A percentile compares a stretch with the other conserved stretches of the same genome.
phyloP scores from a whole-genome alignment of 73 alveolate genomes.

The Paramecium biaurelia region DNA sequence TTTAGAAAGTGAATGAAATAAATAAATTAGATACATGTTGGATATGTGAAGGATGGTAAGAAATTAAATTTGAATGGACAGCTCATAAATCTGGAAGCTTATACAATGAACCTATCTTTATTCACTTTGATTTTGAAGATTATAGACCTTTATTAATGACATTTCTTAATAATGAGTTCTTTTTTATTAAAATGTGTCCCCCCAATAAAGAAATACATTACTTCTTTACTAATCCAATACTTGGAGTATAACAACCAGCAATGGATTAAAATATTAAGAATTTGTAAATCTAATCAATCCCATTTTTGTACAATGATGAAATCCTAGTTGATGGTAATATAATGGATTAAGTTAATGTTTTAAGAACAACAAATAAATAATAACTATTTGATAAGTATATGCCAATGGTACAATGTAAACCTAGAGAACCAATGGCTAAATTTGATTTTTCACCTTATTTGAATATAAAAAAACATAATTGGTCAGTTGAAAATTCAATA shows the following conservation, averaged over 20 bases:
- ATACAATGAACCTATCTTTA: constrained; percentile 65
- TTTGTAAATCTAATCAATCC: background rate
- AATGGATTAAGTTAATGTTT: constrained; percentile 3
- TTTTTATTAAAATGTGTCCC: constrained; percentile 84
- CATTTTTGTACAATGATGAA: constrained; percentile 27
- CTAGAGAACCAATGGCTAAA: constrained; percentile 22
- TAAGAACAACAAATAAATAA: background rate
- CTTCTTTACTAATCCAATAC: constrained; percentile 64
- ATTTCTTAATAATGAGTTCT: constrained; percentile 41
- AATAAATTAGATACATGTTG: constrained; percentile 74
- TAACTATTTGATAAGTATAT: background rate
- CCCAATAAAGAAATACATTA: constrained; percentile 72
- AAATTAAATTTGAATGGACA: constrained; percentile 83
- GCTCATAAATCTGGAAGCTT: constrained; percentile 70
- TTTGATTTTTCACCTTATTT: constrained; percentile 34
- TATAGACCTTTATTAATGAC: constrained; percentile 71
- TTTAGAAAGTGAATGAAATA: background rate
- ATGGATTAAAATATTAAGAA: background rate
- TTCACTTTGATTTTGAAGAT: constrained; percentile 80
- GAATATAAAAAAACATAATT: background rate
- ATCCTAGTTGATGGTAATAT: background rate
- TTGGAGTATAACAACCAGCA: background rate
- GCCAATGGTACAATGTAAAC: constrained; percentile 25
- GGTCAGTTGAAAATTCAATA: constrained; percentile 35
- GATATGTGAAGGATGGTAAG: constrained; percentile 97